Percentiles rank a stretch among this genome's conserved stretches.
Evolutionary conservation across 2,329 filamentous ascomycete species (phyloP).

Genomic region (Pestalotiopsis sp.): DNA sequence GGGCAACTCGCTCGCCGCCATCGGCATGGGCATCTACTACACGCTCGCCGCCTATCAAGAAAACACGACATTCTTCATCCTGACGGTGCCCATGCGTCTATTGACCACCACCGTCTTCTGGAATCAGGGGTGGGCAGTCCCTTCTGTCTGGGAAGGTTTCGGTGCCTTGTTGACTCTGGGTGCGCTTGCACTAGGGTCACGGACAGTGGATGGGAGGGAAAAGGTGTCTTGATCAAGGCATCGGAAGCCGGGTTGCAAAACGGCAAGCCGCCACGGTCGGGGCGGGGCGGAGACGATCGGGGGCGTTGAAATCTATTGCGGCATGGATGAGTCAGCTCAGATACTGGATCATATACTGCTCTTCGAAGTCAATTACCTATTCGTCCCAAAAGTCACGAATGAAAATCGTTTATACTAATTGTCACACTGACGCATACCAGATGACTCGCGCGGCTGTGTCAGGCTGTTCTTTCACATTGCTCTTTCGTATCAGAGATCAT

Average conservation of each 20-base stretch:
- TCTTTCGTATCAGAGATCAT: too few species aligned
- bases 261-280: neutral
- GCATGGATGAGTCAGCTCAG: too few species aligned
- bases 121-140: conserved; percentile 27
- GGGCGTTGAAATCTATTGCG: too few species aligned
- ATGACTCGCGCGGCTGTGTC: too few species aligned
- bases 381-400: too few species aligned
- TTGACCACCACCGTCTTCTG: conserved; percentile 31
- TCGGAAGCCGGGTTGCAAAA: neutral
- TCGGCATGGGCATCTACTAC: conserved; percentile 36
- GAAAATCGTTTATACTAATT: too few species aligned
- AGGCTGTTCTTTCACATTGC: too few species aligned
- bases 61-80: conserved; percentile 30
- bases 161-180: conserved; percentile 23
- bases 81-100: conserved; percentile 34
- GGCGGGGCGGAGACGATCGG: too few species aligned
- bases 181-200: neutral
- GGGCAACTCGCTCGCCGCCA: conserved; percentile 27
- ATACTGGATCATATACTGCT: too few species aligned
- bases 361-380: too few species aligned
- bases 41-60: conserved; percentile 33
- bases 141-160: conserved; percentile 31
- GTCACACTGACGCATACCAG: too few species aligned
- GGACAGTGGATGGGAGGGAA: neutral
- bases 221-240: neutral